Evolutionary conservation across 2,329 filamentous ascomycete species (phyloP).

Genomic region (Botrytis deweyae): DNA sequence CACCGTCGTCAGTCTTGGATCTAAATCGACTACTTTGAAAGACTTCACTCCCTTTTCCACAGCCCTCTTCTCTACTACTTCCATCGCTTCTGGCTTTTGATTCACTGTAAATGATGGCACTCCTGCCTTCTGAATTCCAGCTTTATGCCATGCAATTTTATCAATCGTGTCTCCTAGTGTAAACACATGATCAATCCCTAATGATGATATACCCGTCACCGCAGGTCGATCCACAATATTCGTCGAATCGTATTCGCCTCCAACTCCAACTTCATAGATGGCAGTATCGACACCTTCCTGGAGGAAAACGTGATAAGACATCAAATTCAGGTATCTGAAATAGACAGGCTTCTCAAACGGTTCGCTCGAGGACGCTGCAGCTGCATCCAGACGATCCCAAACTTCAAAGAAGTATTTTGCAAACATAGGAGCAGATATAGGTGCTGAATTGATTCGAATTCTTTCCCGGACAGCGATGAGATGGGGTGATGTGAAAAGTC

Average conservation of each 20-base stretch:
- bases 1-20: slow-evolving; percentile 47
- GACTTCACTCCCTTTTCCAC: slow-evolving; percentile 51
- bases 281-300: slow-evolving; percentile 60
- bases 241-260: slow-evolving; percentile 67
- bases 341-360: slow-evolving; percentile 50
- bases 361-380: slow-evolving; percentile 36
- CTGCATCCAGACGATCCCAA: slow-evolving; percentile 54
- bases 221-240: slow-evolving; percentile 61
- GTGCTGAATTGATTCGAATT: slow-evolving; percentile 59
- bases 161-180: slow-evolving; percentile 62
- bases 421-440: slow-evolving; percentile 59
- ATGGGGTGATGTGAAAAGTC: slow-evolving; percentile 69
- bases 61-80: slow-evolving; percentile 52
- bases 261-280: slow-evolving; percentile 66
- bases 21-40: slow-evolving; percentile 46
- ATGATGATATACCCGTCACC: slow-evolving; percentile 60
- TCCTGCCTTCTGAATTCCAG: slow-evolving; percentile 65
- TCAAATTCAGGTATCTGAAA: slow-evolving; percentile 62
- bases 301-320: slow-evolving; percentile 66
- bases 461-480: slow-evolving; percentile 66
- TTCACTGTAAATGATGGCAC: slow-evolving; percentile 57
- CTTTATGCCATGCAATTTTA: slow-evolving; percentile 73
- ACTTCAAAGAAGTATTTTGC: slow-evolving; percentile 67
- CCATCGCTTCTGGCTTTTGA: slow-evolving; percentile 48
- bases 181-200: slow-evolving; percentile 68